Evolutionary conservation across 768 basidiomycete genomes (phyloP), one percentile per base, ranked within the genome.

Genomic region (Strobilomyces dryophilus): DNA sequence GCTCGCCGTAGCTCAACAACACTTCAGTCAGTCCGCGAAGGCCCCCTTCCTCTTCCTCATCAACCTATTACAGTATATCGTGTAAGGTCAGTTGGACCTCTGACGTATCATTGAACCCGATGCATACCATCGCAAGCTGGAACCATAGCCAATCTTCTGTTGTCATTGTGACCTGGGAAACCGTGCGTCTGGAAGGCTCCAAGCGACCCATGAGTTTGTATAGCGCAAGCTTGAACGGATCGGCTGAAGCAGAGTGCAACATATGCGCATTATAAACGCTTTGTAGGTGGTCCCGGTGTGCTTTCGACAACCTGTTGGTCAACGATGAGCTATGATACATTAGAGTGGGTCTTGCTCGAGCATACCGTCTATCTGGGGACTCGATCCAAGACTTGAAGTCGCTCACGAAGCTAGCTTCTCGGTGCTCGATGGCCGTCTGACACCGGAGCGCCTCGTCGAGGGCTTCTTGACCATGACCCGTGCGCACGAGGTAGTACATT

Each of bases 91-190:
- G 56, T 47, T 52, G 5, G 45, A 32, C 15, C 1, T n/a, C 17
- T 62, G 20, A 45, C 10, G 15, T 46, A 44, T 34, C 27, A 17
- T 11, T 37, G 27, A 51, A 36, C 15, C 0, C 17, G 24, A 40
- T 34, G 51, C 35, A 14, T 45, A 84, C 89, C 82, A 98, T 88
- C 1, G 86, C 79, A 14, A 98, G 79, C 72, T 99, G 95, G 76
- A 95, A 86, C 95, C 95, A 99, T 34, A 98, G 75, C 95, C 95
- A 99, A 69, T 99, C 97, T 67, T 98, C 97, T 2, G 92, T 94
- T 1, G 94, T 95, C 10, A 81, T 80, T 0, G 94, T 98, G 5
- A 98, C 92, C 37, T 85, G 82, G 6, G 84, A 80, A 3, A 95
- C 85, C 61, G 82, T 87, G 45, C 93, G 79, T 51, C 89, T 78